Base-by-base conservation (phyloP, 1,284 basidiomycete species). In the Rugosomyces carneus region DNA sequence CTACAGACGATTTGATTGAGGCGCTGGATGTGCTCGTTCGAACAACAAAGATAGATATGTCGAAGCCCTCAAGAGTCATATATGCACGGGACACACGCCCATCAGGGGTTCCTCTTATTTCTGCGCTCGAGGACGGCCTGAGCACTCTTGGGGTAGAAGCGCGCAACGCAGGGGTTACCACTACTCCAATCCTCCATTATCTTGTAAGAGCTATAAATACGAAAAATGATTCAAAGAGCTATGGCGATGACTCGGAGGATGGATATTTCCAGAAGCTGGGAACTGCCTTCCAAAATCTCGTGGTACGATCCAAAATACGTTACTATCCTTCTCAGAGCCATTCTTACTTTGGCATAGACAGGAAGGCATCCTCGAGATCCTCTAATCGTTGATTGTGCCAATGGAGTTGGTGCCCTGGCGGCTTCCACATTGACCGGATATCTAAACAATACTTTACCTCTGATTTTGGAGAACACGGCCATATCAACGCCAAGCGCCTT, bases 111-210 rank as follows among this genome's bases (percentile, higher is more conserved):
- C 69, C 73, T 40, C 80, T 99, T n/a, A 80, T 93, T 19, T 63
- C 80, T 26, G 86, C 94, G 0, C 73, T 99, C 15, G 79, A 89
- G 58, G 84, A 93, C 56, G 96, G 93, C 8, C 71, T 99, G 45
- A 72, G 73, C 40, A 84, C 84, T 2, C 73, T 93, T 47, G 76
- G 76, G 31, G 79, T 77, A 2, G 72, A 80, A 51, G 69, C 68
- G n/a, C 76, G 84, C 45, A 69, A 88, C 59, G 84, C 80, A 34
- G 94, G 91, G 0, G 73, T 98, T 36, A 89, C 89, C 13, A 96
- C 95, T 0, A 99, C 96, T 0, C 96, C 96, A 0, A 83, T 97
- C 50, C 76, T 99, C 36, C 96, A 99, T 67, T 98, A 99, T 64
- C 79, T 98, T 45, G 95, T 99, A 38, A 79, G 85, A 57, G 81